Conservation (phyloP, 192 early-diverging fungal species). For the Podila epicladia region DNA sequence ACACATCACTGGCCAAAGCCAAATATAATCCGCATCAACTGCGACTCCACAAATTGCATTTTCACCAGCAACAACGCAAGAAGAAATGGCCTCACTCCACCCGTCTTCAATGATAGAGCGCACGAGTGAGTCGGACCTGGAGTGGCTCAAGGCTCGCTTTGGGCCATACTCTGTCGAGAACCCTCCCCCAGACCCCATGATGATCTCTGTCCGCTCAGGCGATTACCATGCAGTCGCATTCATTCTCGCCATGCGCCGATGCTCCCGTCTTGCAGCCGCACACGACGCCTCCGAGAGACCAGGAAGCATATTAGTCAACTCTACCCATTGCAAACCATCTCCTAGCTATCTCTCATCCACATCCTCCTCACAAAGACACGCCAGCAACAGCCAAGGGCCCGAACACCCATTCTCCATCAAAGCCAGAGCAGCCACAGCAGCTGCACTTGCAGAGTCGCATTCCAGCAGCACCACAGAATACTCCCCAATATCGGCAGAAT, state of each 20-base stretch:
- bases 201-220: constrained; percentile 39
- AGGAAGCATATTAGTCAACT: not conserved
- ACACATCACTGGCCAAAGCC: no score
- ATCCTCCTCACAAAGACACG: not conserved
- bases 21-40: not conserved
- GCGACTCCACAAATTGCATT: not conserved
- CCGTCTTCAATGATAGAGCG: not conserved
- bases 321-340: not conserved
- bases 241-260: constrained; percentile 48
- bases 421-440: constrained; percentile 18
- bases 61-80: not conserved
- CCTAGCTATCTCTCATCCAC: not conserved
- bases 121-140: constrained; percentile 23
- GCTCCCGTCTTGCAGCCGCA: constrained; percentile 20
- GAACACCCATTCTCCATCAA: constrained; percentile 27
- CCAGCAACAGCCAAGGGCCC: not conserved
- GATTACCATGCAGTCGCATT: constrained; percentile 51
- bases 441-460: constrained; percentile 2
- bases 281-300: not conserved
- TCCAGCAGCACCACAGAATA: not conserved
- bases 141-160: constrained; percentile 50
- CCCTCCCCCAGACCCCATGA: constrained; percentile 41
- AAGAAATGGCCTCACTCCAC: not conserved
- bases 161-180: constrained; percentile 48
- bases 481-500: constrained; percentile 32